Conservation (phyloP, 176 grass and related monocot species). For the Elaeis guineensis region DNA sequence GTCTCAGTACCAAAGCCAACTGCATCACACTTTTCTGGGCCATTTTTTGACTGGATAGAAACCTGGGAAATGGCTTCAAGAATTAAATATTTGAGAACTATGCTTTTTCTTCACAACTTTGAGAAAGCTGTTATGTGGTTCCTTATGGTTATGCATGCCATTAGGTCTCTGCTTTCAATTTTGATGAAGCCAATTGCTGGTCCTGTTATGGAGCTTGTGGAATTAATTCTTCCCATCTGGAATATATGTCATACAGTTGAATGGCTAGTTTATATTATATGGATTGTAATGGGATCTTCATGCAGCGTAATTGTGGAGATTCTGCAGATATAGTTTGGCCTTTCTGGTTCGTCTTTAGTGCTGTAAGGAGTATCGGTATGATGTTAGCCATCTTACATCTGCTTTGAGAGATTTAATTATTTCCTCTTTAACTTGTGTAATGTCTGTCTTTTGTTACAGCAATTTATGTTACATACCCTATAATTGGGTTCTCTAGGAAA, state of each 20-base stretch:
- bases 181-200: conserved; percentile 63
- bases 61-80: conserved; percentile 97
- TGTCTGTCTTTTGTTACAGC: conserved; percentile 31
- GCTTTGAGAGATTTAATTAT: neutral
- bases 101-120: conserved; percentile 95
- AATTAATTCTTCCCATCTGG: conserved; percentile 75
- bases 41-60: conserved; percentile 97
- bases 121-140: conserved; percentile 79
- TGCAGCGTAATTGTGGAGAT: conserved; percentile 42
- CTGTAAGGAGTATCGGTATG: conserved; percentile 52
- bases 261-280: conserved; percentile 39
- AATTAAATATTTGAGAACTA: conserved; percentile 87
- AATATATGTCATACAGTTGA: conserved; percentile 54
- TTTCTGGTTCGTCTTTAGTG: conserved; percentile 57
- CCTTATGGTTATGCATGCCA: conserved; percentile 60
- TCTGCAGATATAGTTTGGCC: conserved; percentile 72
- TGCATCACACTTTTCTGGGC: conserved; percentile 82
- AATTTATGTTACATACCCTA: conserved; percentile 57
- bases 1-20: conserved; percentile 88
- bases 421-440: conserved; percentile 1
- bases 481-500: conserved; percentile 65
- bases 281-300: conserved; percentile 45
- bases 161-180: conserved; percentile 54
- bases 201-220: conserved; percentile 65
- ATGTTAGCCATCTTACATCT: conserved; percentile 13